Conservation (phyloP, 345 rosid species). For the Linum lewisii region DNA sequence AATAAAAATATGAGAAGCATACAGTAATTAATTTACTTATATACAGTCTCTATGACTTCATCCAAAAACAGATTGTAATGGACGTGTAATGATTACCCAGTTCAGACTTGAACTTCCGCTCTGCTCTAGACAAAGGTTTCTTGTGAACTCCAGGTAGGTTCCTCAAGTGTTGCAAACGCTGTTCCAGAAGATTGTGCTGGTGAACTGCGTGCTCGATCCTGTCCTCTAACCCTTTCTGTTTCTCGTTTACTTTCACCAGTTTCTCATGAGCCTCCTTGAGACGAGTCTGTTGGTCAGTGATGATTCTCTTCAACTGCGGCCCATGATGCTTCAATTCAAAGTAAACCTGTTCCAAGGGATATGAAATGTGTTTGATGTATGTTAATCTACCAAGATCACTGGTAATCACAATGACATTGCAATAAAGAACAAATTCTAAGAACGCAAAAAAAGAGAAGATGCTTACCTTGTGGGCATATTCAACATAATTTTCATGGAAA, state of each 20-base stretch:
- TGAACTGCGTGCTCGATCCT: conserved; percentile 40
- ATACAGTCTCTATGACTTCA: background rate
- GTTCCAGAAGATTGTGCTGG: conserved; percentile 44
- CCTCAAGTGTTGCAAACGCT: conserved; percentile 51
- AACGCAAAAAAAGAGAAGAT: background rate
- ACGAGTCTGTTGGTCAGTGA: conserved; percentile 63
- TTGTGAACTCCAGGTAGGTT: conserved; percentile 64
- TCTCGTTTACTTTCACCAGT: conserved; percentile 54
- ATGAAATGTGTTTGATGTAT: background rate
- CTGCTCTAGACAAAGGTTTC: conserved; percentile 87
- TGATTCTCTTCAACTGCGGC: conserved; percentile 67
- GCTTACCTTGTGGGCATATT: conserved; percentile 92
- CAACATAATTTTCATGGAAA: conserved; percentile 89
- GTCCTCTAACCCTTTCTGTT: conserved; percentile 48
- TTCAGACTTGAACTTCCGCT: conserved; percentile 67
- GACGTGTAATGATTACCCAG: conserved; percentile 43
- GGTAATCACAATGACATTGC: background rate
- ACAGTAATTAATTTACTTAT: background rate
- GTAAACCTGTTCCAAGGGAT: conserved; percentile 39
- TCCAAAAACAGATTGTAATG: background rate
- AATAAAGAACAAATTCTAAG: background rate
- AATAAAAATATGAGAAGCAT: background rate
- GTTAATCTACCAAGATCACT: background rate
- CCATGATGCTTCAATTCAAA: conserved; percentile 87
- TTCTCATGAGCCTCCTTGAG: conserved; percentile 49